Percentiles rank a stretch among this genome's conserved stretches.
Evolutionary conservation across 176 grass and related monocot genomes (phyloP).

Genomic region (Avena atlantica): DNA sequence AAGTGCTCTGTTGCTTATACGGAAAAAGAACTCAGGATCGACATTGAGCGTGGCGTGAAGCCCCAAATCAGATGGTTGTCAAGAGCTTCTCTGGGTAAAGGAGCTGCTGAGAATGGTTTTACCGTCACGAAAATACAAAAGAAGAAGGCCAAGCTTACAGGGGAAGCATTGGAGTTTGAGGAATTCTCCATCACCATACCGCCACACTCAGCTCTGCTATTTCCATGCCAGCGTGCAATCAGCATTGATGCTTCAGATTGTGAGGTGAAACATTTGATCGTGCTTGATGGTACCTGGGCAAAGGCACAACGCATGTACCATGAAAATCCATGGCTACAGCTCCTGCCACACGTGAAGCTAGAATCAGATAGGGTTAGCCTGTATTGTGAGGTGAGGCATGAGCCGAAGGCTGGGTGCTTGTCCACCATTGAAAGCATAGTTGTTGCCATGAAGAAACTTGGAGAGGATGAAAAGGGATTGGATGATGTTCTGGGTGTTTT

Average conservation of each 20-base stretch:
- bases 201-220: constrained; percentile 70
- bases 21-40: constrained; percentile 56
- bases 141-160: constrained; percentile 62
- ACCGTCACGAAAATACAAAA: constrained; percentile 65
- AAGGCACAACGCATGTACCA: constrained; percentile 97
- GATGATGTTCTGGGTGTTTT: constrained; percentile 79
- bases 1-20: constrained; percentile 73
- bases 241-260: constrained; percentile 65
- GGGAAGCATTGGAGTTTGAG: constrained; percentile 54
- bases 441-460: constrained; percentile 75
- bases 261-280: constrained; percentile 44
- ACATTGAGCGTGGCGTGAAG: constrained; percentile 73
- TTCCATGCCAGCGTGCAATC: constrained; percentile 76
- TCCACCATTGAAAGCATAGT: constrained; percentile 95
- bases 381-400: constrained; percentile 83
- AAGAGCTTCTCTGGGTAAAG: constrained; percentile 54
- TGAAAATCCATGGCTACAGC: constrained; percentile 91
- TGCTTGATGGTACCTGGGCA: constrained; percentile 93
- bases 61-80: constrained; percentile 81
- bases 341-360: constrained; percentile 81
- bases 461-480: constrained; percentile 59
- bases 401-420: constrained; percentile 84
- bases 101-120: constrained; percentile 71
- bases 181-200: constrained; percentile 82
- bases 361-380: constrained; percentile 66